phyloP scores from a whole-genome alignment of 495 filamentous ascomycete genomes.

The Hamigera avellanea region DNA sequence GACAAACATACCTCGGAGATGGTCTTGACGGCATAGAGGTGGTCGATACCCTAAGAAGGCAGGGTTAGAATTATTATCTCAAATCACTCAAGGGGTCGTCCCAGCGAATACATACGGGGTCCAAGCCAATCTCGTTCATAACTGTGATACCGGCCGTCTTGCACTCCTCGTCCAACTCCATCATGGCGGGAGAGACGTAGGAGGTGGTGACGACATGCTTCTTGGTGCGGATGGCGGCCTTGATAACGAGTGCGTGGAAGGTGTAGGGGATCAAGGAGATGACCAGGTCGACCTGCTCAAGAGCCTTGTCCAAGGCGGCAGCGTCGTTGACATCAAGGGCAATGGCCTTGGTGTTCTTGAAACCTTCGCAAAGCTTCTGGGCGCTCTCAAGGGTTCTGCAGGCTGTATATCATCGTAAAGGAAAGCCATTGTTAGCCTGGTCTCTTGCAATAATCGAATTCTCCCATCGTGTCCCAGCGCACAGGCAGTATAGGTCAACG shows the following conservation, averaged over 20 bases:
- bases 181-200: slow-evolving; percentile 87
- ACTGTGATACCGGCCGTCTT: slow-evolving; percentile 95
- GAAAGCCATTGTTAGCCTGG: too few relatives aligned
- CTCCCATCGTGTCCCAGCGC: too few relatives aligned
- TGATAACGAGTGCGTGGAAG: slow-evolving; percentile 82
- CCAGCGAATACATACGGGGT: slow-evolving; percentile 19
- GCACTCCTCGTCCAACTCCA: slow-evolving; percentile 67
- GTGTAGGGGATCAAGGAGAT: slow-evolving; percentile 88
- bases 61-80: background rate
- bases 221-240: slow-evolving; percentile 86
- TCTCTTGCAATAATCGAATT: too few relatives aligned
- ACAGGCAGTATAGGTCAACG: slow-evolving; percentile 1
- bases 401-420: slow-evolving; percentile 36
- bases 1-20: slow-evolving; percentile 52
- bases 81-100: background rate
- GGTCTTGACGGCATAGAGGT: slow-evolving; percentile 80
- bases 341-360: slow-evolving; percentile 60
- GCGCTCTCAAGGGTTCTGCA: slow-evolving; percentile 76
- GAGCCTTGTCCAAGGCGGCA: slow-evolving; percentile 62
- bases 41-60: slow-evolving; percentile 47
- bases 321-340: slow-evolving; percentile 73
- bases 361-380: slow-evolving; percentile 57
- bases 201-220: slow-evolving; percentile 95
- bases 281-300: slow-evolving; percentile 67
- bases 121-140: slow-evolving; percentile 93